These are phyloP conservation scores for Suillus brevipes DNA, from an alignment of 768 basidiomycete genomes.

Conservation along the genomic window DNA sequence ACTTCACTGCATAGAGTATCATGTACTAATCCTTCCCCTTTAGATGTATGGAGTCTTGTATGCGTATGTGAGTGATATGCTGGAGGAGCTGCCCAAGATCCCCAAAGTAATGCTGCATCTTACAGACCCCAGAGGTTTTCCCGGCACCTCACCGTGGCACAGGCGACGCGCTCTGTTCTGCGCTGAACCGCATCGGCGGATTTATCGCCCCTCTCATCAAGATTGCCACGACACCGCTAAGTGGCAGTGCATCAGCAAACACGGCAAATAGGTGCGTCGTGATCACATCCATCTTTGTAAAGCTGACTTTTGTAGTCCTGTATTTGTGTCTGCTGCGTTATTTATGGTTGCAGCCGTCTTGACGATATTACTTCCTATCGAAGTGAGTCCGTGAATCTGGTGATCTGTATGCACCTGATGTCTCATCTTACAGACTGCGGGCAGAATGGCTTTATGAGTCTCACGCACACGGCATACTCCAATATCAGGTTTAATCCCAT, in stretches of 20 bases:
- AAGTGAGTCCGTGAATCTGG: constrained; percentile 32
- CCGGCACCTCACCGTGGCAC: constrained; percentile 58
- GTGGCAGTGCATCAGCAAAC: constrained; percentile 30
- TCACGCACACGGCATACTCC: background rate
- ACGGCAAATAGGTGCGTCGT: constrained; percentile 38
- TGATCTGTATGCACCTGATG: background rate
- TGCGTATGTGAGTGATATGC: constrained; percentile 35
- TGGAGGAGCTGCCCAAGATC: background rate
- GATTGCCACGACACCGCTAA: constrained; percentile 40
- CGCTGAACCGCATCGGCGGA: constrained; percentile 49
- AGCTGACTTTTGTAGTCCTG: constrained; percentile 35
- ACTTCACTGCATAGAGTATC: background rate
- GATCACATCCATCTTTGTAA: too few relatives aligned
- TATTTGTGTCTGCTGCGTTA: constrained; percentile 48
- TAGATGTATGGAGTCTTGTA: constrained; percentile 55
- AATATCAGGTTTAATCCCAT: background rate
- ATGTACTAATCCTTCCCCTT: constrained; percentile 6
- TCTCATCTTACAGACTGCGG: constrained; percentile 24
- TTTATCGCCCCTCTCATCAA: constrained; percentile 51
- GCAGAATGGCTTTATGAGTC: constrained; percentile 15
- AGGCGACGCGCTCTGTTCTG: constrained; percentile 49
- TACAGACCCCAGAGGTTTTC: constrained; percentile 55
- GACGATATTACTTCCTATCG: constrained; percentile 47
- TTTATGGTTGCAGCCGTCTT: constrained; percentile 43
- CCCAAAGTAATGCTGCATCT: background rate